Evolutionary conservation across 1,284 basidiomycete genomes (phyloP), one percentile per base, ranked within the genome.

Genomic region (Afroboletus lepidellus): DNA sequence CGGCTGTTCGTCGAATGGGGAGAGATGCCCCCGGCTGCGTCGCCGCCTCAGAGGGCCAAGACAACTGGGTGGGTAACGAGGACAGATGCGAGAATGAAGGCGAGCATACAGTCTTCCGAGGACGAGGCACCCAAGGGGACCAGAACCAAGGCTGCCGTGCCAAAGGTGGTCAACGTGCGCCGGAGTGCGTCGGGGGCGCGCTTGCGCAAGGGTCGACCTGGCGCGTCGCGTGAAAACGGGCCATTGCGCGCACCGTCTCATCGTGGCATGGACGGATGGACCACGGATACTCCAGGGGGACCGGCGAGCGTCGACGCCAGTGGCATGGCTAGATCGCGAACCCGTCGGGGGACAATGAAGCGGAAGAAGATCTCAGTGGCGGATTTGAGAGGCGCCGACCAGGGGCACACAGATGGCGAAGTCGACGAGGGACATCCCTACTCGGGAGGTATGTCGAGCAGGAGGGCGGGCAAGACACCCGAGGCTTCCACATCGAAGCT

Each of bases 331-430:
- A 51, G 29, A 36, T 39, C 46, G 34, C 53, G 46, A n/a, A 44
- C 43, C 1, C 48, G 49, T 15, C 46, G 47, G 3, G 47, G 53
- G 7, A 55, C 33, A 9, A 25, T 41, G 32, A 62, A 52, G 21
- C 56, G 48, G 5, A 48, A 43, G 33, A 65, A 58, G 18, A 57
- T 41, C 12, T 62, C 60, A 2, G 54, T 62, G 25, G 58, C 67
- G 0, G 64, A 65, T n/a, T 16, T 61, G 55, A 69, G 61, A 46
- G 59, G 64, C 9, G 50, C 36, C 11, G 60, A 65, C 3, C 56
- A 65, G 5, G 64, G 64, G 3, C 58, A 69, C 42, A 63, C 67
- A 16, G 64, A 69, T 37, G 64, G 62, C 0, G 65, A 68, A 25
- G 34, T 60, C 16, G 53, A 55, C 13, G 38, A 34, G 8, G 21